Evolutionary conservation across 2,329 filamentous ascomycete species (phyloP).

Genomic region (Apiospora sp.): DNA sequence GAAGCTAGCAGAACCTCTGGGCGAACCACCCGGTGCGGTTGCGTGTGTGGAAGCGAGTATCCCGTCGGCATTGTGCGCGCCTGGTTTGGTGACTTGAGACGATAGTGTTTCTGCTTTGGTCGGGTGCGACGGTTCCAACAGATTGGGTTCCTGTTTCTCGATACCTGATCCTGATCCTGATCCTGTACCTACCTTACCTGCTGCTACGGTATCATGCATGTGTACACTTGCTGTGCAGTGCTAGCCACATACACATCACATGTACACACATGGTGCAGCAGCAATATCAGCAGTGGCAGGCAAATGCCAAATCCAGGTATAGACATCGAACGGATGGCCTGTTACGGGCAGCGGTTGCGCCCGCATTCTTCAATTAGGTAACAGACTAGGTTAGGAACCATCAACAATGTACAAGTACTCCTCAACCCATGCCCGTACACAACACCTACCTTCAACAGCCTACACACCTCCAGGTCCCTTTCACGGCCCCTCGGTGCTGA

Average conservation of each 20-base stretch:
- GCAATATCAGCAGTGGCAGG: neutral
- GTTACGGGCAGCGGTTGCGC: conserved; percentile 18
- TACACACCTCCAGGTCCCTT: neutral
- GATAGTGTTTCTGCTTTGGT: conserved; percentile 19
- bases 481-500: too few species aligned
- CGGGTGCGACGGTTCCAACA: conserved; percentile 20
- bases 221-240: conserved; percentile 11
- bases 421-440: neutral
- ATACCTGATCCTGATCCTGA: conserved; percentile 14
- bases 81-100: conserved; percentile 5
- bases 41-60: neutral
- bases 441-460: neutral
- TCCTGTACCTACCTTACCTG: neutral
- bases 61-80: conserved; percentile 8
- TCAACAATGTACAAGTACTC: conserved; percentile 13
- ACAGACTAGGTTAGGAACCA: neutral
- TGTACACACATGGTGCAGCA: conserved; percentile 13
- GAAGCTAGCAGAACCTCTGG: conserved; percentile 5
- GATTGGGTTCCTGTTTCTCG: conserved; percentile 21
- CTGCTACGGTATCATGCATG: conserved; percentile 5
- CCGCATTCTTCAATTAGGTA: conserved; percentile 20
- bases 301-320: conserved; percentile 12
- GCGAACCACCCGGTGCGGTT: neutral
- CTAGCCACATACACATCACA: conserved; percentile 9
- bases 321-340: neutral